These are phyloP conservation scores for Samsoniella hepiali DNA, from an alignment of 2,329 filamentous ascomycete genomes.

Conservation along the genomic window DNA sequence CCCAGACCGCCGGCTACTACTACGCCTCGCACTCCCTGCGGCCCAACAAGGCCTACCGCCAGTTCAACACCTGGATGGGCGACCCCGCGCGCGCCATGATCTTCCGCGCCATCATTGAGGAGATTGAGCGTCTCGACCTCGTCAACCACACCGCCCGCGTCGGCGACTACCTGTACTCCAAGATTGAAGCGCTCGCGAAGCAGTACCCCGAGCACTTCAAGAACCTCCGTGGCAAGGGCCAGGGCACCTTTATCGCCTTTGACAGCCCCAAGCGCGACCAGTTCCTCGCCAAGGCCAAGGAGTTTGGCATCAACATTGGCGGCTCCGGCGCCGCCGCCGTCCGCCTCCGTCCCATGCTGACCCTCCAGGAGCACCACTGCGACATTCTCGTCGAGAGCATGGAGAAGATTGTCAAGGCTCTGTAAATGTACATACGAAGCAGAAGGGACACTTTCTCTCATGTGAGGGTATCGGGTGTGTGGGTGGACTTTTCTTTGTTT, in stretches of 20 bases:
- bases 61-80: slow-evolving; percentile 98
- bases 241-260: slow-evolving; percentile 91
- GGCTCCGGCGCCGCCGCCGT: slow-evolving; percentile 75
- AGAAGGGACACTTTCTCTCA: neutral
- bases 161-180: slow-evolving; percentile 73
- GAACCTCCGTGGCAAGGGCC: slow-evolving; percentile 82
- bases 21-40: slow-evolving; percentile 75
- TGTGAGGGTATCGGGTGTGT: neutral
- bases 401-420: slow-evolving; percentile 65
- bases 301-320: slow-evolving; percentile 80
- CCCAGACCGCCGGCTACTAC: slow-evolving; percentile 90
- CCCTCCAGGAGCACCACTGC: slow-evolving; percentile 88
- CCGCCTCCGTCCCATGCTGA: slow-evolving; percentile 81
- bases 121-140: slow-evolving; percentile 73
- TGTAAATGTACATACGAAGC: slow-evolving; percentile 22
- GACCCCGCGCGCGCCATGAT: slow-evolving; percentile 81
- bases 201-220: slow-evolving; percentile 74
- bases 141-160: slow-evolving; percentile 74
- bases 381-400: slow-evolving; percentile 77
- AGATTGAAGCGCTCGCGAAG: slow-evolving; percentile 63
- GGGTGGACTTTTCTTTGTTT: slow-evolving; percentile 3
- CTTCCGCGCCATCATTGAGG: slow-evolving; percentile 80
- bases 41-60: slow-evolving; percentile 89
- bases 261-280: slow-evolving; percentile 78
- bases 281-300: slow-evolving; percentile 76